These are phyloP conservation scores for Betula pendula DNA, from an alignment of 306 rosid genomes.

Conservation along the genomic window DNA sequence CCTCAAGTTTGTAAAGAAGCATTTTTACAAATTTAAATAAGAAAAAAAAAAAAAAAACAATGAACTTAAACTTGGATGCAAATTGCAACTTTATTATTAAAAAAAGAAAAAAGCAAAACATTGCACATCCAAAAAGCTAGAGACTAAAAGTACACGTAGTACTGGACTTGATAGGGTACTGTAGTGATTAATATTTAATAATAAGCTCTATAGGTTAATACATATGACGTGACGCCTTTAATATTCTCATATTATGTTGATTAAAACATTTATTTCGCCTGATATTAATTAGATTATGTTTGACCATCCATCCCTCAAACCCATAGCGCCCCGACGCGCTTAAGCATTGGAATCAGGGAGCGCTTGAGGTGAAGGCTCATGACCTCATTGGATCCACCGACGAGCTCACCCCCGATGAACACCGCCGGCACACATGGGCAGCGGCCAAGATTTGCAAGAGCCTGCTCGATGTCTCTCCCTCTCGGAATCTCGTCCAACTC, in stretches of 20 bases:
- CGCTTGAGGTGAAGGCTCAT: conserved; percentile 91
- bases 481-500: conserved; percentile 84
- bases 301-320: too few relatives aligned
- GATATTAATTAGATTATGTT: too few relatives aligned
- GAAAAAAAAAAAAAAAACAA: not conserved
- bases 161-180: not conserved
- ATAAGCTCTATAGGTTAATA: not conserved
- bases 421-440: conserved; percentile 81
- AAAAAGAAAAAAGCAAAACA: not conserved
- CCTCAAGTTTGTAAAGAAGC: too few relatives aligned
- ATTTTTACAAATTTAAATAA: too few relatives aligned
- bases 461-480: conserved; percentile 90
- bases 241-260: too few relatives aligned
- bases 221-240: too few relatives aligned
- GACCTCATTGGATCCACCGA: conserved; percentile 88
- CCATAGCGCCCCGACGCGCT: conserved; percentile 86
- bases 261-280: conserved; percentile 3
- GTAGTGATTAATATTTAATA: too few relatives aligned
- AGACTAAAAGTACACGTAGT: not conserved
- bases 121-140: not conserved
- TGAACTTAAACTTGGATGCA: too few relatives aligned
- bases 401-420: conserved; percentile 77
- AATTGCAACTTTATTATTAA: not conserved
- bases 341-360: conserved; percentile 88
- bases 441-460: conserved; percentile 64